Base-by-base conservation (phyloP, 2,329 filamentous ascomycete species). In the Cladophialophora yegresii region DNA sequence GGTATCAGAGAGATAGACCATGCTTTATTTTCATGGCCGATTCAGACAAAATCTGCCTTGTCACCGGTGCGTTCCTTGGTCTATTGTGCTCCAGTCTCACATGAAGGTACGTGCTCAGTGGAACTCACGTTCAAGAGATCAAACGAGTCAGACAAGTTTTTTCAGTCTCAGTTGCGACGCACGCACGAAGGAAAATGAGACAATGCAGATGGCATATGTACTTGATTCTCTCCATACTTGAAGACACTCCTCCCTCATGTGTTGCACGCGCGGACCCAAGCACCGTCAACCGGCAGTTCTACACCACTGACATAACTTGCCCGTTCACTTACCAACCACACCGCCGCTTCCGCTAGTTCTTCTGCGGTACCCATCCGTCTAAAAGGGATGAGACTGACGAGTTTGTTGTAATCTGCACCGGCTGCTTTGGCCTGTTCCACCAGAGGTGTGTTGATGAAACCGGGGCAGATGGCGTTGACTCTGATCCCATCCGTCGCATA, bases 401-500 rank as follows among this genome's bases (percentile, higher is more conserved):
- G 51, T 26, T 51, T 56, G 9, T 55, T 45, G 50, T 62, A 63
- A 23, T 66, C 55, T 43, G 59, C 60, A n/a, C 64, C 64, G 13
- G 26, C 43, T 45, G 23, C 50, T 40, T 50, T 62, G 10, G 59
- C 54, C 59, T 65, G 22, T 51, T 59, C 54, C 20, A 76, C 73
- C 20, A 78, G 72, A 3, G 72, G 71, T 0, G 77, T 79, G 45
- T 74, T 70, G 0, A 78, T 80, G 72, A 79, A 77, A 76, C 78
- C 80, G 0, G 79, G 79, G 61, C 77, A 79, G 45, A 81, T 72
- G 0, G 77, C 76, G 61, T 81, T 81, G 51, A 80, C 77, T 10
- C 79, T 73, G 47, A 81, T 75, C 40, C 75, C 73, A 55, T 77
- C 71, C 3, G 76, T 70, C 0, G 80, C 82, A 73, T 86, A 87